Percentiles rank a stretch among this genome's conserved stretches.
Evolutionary conservation across 2,329 filamentous ascomycete genomes (phyloP).

Genomic region (Verticillium nubilum): DNA sequence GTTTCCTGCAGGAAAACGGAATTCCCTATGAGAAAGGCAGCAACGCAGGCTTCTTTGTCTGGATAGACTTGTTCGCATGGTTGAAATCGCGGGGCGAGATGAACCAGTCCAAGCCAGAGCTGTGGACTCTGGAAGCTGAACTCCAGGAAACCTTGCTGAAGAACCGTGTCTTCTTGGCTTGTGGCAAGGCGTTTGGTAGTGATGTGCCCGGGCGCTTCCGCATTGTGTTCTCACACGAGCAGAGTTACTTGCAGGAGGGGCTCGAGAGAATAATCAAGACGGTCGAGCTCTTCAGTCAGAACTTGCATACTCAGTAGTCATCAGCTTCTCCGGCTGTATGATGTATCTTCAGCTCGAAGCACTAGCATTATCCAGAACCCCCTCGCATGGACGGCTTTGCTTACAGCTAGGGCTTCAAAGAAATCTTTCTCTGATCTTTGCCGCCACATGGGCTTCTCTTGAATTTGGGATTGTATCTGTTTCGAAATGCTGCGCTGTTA

Average conservation of each 20-base stretch:
- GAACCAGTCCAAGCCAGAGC: background rate
- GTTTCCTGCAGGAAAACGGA: conserved; percentile 28
- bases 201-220: conserved; percentile 32
- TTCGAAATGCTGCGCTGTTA: too few species aligned
- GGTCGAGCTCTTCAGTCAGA: background rate
- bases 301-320: background rate
- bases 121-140: conserved; percentile 1
- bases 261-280: conserved; percentile 6
- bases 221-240: conserved; percentile 30
- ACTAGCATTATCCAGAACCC: too few species aligned
- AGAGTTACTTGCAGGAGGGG: conserved; percentile 21
- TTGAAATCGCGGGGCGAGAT: conserved; percentile 16
- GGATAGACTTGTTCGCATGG: conserved; percentile 42
- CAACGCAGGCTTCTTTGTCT: conserved; percentile 52
- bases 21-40: conserved; percentile 39
- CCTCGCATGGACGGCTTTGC: too few species aligned
- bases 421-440: too few species aligned
- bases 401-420: too few species aligned
- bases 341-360: too few species aligned
- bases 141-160: conserved; percentile 22
- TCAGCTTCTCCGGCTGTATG: too few species aligned
- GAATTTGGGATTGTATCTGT: too few species aligned
- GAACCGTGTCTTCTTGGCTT: conserved; percentile 28
- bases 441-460: too few species aligned
- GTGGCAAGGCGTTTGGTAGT: conserved; percentile 28